phyloP scores from a whole-genome alignment of 2,329 filamentous ascomycete genomes.

The Penicillium sp. region DNA sequence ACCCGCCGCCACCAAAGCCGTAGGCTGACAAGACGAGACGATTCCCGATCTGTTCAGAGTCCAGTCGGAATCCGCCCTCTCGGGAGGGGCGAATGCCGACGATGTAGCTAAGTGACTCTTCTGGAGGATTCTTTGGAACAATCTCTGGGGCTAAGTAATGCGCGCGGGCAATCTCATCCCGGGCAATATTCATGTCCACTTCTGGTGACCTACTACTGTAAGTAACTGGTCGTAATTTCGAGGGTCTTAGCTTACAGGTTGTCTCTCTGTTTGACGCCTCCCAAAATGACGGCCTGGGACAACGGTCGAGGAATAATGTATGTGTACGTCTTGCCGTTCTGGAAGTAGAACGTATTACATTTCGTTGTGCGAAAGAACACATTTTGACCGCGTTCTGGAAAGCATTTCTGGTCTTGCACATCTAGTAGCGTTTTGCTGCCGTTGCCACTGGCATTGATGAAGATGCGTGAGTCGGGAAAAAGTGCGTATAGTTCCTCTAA shows the following conservation, averaged over 20 bases:
- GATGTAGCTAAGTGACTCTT: slow-evolving; percentile 37
- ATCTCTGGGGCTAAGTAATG: slow-evolving; percentile 44
- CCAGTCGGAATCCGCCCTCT: slow-evolving; percentile 41
- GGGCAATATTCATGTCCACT: slow-evolving; percentile 41
- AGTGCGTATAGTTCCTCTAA: slow-evolving; percentile 39
- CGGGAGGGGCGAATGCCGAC: slow-evolving; percentile 43
- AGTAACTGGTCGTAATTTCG: background rate
- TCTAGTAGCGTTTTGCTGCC: slow-evolving; percentile 41
- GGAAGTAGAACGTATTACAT: slow-evolving; percentile 40
- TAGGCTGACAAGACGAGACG: slow-evolving; percentile 41
- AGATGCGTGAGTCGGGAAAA: slow-evolving; percentile 42
- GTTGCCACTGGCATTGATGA: slow-evolving; percentile 46
- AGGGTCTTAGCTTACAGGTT: slow-evolving; percentile 31
- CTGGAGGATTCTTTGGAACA: slow-evolving; percentile 37
- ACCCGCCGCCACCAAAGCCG: slow-evolving; percentile 45
- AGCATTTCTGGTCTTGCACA: slow-evolving; percentile 41
- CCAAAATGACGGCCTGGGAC: slow-evolving; percentile 40
- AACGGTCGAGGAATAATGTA: slow-evolving; percentile 44
- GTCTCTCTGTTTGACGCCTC: slow-evolving; percentile 41
- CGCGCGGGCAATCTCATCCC: slow-evolving; percentile 45
- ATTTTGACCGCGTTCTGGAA: slow-evolving; percentile 44
- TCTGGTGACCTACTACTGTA: slow-evolving; percentile 35
- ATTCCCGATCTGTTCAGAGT: slow-evolving; percentile 32
- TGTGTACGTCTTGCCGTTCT: slow-evolving; percentile 44
- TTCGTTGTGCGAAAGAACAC: slow-evolving; percentile 40